These are phyloP conservation scores for Leccinum disarticulatum DNA, from an alignment of 768 basidiomycete genomes.

Conservation along the genomic window DNA sequence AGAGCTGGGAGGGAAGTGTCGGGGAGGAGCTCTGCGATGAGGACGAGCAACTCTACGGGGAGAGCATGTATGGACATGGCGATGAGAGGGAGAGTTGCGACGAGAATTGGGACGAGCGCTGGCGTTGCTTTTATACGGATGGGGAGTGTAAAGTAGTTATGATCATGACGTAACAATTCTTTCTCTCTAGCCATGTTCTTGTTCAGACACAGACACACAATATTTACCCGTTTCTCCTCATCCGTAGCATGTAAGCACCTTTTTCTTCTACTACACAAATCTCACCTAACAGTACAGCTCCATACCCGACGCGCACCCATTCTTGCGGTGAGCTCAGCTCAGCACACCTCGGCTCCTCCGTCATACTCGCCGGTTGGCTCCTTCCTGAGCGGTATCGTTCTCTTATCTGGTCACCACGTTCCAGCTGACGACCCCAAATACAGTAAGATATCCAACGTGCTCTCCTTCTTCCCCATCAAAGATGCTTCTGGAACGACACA, in stretches of 20 bases:
- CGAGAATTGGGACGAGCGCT: not conserved
- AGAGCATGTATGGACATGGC: conserved; percentile 47
- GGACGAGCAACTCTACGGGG: conserved; percentile 64
- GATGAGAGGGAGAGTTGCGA: not conserved
- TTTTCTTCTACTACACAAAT: not conserved
- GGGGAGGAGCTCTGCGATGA: conserved; percentile 42
- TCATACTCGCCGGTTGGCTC: conserved; percentile 81
- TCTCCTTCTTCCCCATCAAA: conserved; percentile 86
- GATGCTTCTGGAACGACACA: conserved; percentile 79
- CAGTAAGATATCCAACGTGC: conserved; percentile 64
- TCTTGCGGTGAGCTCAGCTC: conserved; percentile 57
- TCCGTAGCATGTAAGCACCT: not conserved
- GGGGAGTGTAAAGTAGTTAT: not conserved
- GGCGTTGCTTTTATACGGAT: conserved; percentile 4
- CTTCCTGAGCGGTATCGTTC: conserved; percentile 72
- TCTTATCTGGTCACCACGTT: conserved; percentile 27
- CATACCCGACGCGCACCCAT: conserved; percentile 64
- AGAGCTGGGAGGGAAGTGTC: conserved; percentile 45
- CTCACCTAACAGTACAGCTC: conserved; percentile 38
- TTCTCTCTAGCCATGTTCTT: conserved; percentile 7
- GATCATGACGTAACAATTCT: conserved; percentile 18
- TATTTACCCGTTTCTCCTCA: not conserved
- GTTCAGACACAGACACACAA: not conserved
- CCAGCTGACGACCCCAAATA: conserved; percentile 35
- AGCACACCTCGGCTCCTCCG: conserved; percentile 51